Evolutionary conservation across 1,284 basidiomycete species (phyloP), one percentile per base, ranked within the genome.

Genomic region (Quambalaria eucalypti): DNA sequence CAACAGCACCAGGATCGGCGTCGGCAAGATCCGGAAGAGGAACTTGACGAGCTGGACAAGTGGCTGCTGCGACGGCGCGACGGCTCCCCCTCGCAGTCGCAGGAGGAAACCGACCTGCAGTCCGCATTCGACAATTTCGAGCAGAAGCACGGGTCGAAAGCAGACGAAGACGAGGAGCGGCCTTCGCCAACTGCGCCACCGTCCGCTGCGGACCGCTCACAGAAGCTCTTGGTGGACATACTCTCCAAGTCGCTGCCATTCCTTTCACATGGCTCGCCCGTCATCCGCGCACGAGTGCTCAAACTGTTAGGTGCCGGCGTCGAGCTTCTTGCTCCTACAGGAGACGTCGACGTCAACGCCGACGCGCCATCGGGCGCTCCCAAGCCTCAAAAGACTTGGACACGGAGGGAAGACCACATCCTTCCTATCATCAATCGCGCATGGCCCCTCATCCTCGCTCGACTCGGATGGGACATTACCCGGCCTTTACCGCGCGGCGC

Each of bases 381-480:
- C 2, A 39, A 60, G n/a, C 57, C 54, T 31, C 52, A 58, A 28
- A 60, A 65, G 39, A 57, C 60, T 23, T 33, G 28, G 48, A n/a
- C 33, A 42, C 50, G 26, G 21, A 61, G 47, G 8, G 58, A 62
- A 19, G 52, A 48, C 9, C 62, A 65, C 33, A 54, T 73, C 7
- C 55, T 74, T 28, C 66, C 71, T 0, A 51, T 71, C 28, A 44
- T 75, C 58, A 66, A 71, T 48, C 49, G 50, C 0, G 68, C 65
- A 0, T 75, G 73, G 73, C 73, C 73, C 0, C 54, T 63, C 9
- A 33, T 75, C 21, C 57, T 74, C 52, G 61, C 64, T 0, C 61
- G 73, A 5, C 60, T 75, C 1, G 71, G 71, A 0, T 26, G 49
- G 26, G 28, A 40, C 16, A 26, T 50, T 4, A 47, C 60, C 16